Evolutionary conservation across 371 early-diverging fungal genomes (phyloP).

Genomic region (Blakeslea trispora): DNA sequence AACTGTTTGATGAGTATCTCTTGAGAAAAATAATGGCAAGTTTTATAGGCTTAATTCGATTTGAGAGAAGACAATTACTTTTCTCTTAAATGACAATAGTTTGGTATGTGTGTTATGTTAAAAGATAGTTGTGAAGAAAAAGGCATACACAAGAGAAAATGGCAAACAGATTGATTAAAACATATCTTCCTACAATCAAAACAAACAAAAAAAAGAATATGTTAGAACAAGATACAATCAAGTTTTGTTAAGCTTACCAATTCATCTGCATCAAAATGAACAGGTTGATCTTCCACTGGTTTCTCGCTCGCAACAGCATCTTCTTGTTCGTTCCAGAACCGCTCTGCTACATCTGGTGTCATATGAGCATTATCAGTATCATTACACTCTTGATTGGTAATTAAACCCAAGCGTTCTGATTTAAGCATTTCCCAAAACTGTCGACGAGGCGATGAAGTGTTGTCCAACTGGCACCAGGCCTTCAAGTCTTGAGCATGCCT

Average conservation of each 20-base stretch:
- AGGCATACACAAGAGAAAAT: too few relatives aligned
- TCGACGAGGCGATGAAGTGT: constrained; percentile 23
- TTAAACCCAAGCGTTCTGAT: constrained; percentile 31
- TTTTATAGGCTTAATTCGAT: too few relatives aligned
- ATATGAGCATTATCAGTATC: constrained; percentile 27
- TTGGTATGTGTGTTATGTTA: too few relatives aligned
- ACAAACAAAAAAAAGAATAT: too few relatives aligned
- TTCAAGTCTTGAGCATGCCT: constrained; percentile 34
- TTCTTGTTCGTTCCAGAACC: constrained; percentile 5
- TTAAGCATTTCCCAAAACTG: constrained; percentile 47
- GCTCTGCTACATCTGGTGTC: constrained; percentile 29
- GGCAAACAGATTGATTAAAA: not conserved
- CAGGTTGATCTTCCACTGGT: constrained; percentile 10
- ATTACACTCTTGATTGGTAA: constrained; percentile 38
- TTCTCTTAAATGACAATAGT: too few relatives aligned
- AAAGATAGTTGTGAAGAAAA: too few relatives aligned
- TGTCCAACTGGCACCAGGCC: constrained; percentile 17
- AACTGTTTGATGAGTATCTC: too few relatives aligned
- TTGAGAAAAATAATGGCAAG: too few relatives aligned
- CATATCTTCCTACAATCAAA: not conserved
- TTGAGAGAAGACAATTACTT: too few relatives aligned
- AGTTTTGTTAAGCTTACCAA: constrained; percentile 12
- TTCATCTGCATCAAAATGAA: constrained; percentile 17
- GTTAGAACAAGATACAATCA: not conserved
- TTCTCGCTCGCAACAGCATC: not conserved